Evolutionary conservation across 1,284 basidiomycete genomes (phyloP).

Genomic region (Thecaphora thlaspeos): DNA sequence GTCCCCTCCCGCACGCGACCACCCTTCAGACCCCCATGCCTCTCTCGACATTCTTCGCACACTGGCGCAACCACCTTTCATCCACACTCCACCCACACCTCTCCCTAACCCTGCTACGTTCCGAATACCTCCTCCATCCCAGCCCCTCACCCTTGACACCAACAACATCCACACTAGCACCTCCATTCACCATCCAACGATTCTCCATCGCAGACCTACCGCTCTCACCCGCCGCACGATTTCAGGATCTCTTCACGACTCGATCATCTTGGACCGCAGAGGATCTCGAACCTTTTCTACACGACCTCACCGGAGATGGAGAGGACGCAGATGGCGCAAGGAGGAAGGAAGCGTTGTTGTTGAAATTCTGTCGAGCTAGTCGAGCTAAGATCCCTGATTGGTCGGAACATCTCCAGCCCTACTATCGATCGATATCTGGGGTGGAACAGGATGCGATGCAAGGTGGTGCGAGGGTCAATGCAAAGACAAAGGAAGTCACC

Average conservation of each 20-base stretch:
- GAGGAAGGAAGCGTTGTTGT: slow-evolving; percentile 36
- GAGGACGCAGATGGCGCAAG: slow-evolving; percentile 12
- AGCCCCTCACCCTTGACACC: slow-evolving; percentile 21
- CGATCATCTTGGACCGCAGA: slow-evolving; percentile 47
- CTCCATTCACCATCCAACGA: slow-evolving; percentile 37
- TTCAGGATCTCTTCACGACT: slow-evolving; percentile 52
- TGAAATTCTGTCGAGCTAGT: slow-evolving; percentile 40
- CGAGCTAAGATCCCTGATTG: slow-evolving; percentile 31
- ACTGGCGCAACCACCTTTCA: slow-evolving; percentile 19
- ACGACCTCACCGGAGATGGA: slow-evolving; percentile 21
- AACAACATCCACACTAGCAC: slow-evolving; percentile 8
- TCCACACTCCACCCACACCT: slow-evolving; percentile 14
- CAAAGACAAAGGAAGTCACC: neutral
- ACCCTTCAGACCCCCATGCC: slow-evolving; percentile 1
- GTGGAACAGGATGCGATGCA: neutral
- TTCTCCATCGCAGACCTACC: slow-evolving; percentile 48
- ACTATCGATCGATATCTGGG: too few relatives aligned
- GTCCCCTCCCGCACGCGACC: too few relatives aligned
- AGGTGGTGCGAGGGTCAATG: too few relatives aligned
- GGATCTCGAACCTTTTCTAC: slow-evolving; percentile 58
- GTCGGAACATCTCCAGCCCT: neutral
- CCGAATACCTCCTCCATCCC: slow-evolving; percentile 39
- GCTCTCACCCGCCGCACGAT: slow-evolving; percentile 45
- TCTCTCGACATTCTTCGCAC: slow-evolving; percentile 15
- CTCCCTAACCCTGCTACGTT: slow-evolving; percentile 16